Evolutionary conservation across 2,329 filamentous ascomycete species (phyloP), one percentile per base, ranked within the genome.

Genomic region (Microcyclosporella mali): DNA sequence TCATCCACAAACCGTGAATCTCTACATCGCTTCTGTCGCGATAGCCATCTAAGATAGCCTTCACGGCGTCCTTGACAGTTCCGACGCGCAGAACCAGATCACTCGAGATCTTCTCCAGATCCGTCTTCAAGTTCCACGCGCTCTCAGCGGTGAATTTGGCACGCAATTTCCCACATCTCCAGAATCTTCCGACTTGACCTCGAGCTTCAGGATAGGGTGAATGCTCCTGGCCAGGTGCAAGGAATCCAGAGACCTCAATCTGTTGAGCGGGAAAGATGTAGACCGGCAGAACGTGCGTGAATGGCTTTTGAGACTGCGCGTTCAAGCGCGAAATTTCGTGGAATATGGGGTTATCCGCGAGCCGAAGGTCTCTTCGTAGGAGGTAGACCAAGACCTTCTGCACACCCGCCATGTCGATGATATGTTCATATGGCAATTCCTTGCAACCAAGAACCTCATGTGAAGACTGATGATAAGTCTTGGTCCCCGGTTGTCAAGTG

Each of bases 291-390:
- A 89, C 61, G 58, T 89, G 83, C 1, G 82, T 85, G 65, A 63
- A 60, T 46, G 66, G 63, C 25, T 58, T 57, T 50, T 70, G 53
- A 15, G 63, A 50, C 67, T 77, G 45, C 67, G 67, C 37, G 75
- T 68, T 55, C 65, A 73, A 50, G n/a, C 62, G 61, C 18, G 68
- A 64, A 6, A 74, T 63, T 45, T 73, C 69, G 57, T 86, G 72
- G 15, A 90, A 73, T 32, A 88, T 72, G 0, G 84, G 84, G 56
- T 89, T 89, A 64, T 90, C 85, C 19, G 77, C 71, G 18, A 85
- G 70, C 47, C 86, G 81, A 15, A 88, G 70, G 60, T 90, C 86
- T 52, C 81, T 78, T 33, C 85, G 78, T 28, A 89, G 64, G 16
- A 89, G 62, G 58, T 88, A 88, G 42, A 90, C 70, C 39, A 88